phyloP scores from a whole-genome alignment of 495 filamentous ascomycete genomes.

The Friedmanniomyces simplex region DNA sequence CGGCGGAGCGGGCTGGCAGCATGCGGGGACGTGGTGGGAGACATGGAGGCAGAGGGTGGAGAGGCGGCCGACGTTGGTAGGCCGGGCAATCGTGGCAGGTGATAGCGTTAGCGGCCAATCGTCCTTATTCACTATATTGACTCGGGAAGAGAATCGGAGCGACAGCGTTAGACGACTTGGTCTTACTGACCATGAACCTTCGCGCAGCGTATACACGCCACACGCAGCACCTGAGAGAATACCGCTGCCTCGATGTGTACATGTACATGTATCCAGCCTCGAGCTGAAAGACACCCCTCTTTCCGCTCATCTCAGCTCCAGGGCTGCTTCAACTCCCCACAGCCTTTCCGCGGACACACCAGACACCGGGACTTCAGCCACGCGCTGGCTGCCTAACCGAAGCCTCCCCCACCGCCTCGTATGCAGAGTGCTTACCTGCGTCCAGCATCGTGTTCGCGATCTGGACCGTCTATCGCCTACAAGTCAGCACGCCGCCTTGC shows the following conservation, averaged over 20 bases:
- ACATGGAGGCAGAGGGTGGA: background rate
- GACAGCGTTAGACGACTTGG: no score
- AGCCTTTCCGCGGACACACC: no score
- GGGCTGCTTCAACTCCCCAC: background rate
- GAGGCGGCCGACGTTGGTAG: background rate
- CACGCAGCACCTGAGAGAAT: no score
- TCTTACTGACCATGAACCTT: background rate
- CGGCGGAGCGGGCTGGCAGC: background rate
- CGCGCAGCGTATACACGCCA: background rate
- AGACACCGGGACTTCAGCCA: background rate
- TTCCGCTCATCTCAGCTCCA: background rate
- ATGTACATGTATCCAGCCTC: no score
- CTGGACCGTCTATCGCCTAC: background rate
- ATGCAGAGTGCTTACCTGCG: background rate
- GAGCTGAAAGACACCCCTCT: background rate
- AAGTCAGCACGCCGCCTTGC: no score
- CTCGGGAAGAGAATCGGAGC: background rate
- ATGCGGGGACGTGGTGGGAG: background rate
- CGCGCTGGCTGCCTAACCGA: background rate
- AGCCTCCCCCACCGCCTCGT: background rate
- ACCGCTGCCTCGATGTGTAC: background rate
- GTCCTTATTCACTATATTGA: background rate
- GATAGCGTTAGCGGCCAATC: background rate
- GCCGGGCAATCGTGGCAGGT: no score
- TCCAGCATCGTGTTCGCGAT: background rate